phyloP scores from a whole-genome alignment of 176 grass and related monocot genomes.

The Hyparrhenia diplandra region DNA sequence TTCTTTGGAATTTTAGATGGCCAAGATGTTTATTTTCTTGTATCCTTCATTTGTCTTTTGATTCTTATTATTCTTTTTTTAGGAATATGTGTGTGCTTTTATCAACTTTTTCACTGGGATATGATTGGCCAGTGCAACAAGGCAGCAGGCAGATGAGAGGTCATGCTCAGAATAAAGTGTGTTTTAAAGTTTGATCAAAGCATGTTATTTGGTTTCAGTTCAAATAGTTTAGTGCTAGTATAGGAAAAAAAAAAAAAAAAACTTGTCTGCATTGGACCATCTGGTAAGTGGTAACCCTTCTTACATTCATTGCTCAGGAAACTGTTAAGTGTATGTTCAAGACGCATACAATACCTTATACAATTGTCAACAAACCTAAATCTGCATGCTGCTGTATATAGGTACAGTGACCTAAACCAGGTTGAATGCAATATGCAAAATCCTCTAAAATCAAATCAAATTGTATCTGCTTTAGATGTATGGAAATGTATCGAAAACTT shows the following conservation, averaged over 20 bases:
- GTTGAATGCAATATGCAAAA: conserved; percentile 8
- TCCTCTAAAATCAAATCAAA: not conserved
- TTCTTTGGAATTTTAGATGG: not conserved
- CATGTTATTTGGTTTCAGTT: not conserved
- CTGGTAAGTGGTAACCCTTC: not conserved
- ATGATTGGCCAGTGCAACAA: not conserved
- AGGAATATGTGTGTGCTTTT: not conserved
- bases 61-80: not conserved
- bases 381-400: not conserved
- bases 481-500: not conserved
- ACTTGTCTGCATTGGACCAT: not conserved
- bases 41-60: not conserved
- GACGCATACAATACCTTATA: not conserved
- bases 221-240: not conserved
- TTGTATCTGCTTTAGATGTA: not conserved
- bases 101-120: not conserved
- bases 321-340: conserved; percentile 12
- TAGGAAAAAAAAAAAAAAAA: not conserved
- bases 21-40: not conserved
- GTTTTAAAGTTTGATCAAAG: not conserved
- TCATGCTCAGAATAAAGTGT: not conserved
- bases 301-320: not conserved
- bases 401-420: not conserved
- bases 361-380: not conserved
- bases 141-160: not conserved